These are phyloP conservation scores for Pseudocercospora vitis DNA, from an alignment of 2,329 filamentous ascomycete species.

Conservation along the genomic window DNA sequence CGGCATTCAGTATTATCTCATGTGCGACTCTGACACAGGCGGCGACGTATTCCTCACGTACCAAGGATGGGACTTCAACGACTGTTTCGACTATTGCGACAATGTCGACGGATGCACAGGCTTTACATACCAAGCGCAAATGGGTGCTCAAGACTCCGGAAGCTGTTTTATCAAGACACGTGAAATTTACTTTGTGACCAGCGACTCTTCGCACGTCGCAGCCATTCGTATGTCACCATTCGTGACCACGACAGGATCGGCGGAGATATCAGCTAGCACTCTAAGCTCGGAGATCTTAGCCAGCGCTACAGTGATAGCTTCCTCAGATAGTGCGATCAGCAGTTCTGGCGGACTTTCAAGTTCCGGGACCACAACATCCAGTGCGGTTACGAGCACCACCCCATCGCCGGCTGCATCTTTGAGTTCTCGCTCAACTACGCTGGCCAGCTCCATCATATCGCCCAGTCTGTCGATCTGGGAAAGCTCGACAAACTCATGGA, in stretches of 20 bases:
- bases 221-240: slow-evolving; percentile 8
- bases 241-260: neutral
- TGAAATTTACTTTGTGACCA: neutral
- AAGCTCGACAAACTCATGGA: neutral
- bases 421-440: neutral
- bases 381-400: neutral
- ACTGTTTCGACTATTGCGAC: slow-evolving; percentile 9
- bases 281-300: neutral
- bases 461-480: neutral
- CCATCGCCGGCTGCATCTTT: neutral
- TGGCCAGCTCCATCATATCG: neutral
- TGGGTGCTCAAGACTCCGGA: neutral
- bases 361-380: neutral
- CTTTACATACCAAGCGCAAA: neutral
- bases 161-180: slow-evolving; percentile 5
- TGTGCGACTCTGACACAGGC: slow-evolving; percentile 2
- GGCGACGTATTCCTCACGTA: neutral
- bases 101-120: slow-evolving; percentile 1
- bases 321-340: neutral
- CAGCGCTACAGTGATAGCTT: neutral
- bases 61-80: slow-evolving; percentile 1
- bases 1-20: slow-evolving; percentile 1
- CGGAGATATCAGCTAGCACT: neutral
- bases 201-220: slow-evolving; percentile 1
- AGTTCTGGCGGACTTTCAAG: slow-evolving; percentile 1